A percentile compares a stretch with the other conserved stretches of the same genome.
These are phyloP conservation scores for Ophiosphaerella herpotricha DNA, from an alignment of 2,329 filamentous ascomycete species.

Conservation along the genomic window DNA sequence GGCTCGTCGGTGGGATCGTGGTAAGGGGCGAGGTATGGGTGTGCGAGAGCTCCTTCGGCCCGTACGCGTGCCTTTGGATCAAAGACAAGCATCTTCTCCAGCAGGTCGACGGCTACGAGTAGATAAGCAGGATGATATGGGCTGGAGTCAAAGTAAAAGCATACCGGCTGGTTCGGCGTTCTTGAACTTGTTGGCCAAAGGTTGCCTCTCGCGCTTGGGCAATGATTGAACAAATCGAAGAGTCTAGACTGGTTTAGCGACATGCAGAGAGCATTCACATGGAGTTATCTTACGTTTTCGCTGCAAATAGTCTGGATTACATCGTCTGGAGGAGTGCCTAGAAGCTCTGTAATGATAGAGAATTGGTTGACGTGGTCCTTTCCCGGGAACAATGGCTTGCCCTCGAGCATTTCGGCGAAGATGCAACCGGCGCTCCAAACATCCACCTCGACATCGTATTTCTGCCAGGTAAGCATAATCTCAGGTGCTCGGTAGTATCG, in stretches of 20 bases:
- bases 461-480: constrained; percentile 99
- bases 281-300: constrained; percentile 73
- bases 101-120: constrained; percentile 77
- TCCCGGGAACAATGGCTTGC: constrained; percentile 95
- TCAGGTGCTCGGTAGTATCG: constrained; percentile 98
- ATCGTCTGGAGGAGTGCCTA: constrained; percentile 95
- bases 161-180: constrained; percentile 85
- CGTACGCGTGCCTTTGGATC: constrained; percentile 96
- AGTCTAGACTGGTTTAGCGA: constrained; percentile 62
- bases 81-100: constrained; percentile 97
- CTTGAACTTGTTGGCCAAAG: constrained; percentile 87
- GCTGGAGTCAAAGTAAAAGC: constrained; percentile 26
- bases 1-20: constrained; percentile 98
- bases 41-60: constrained; percentile 80
- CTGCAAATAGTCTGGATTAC: constrained; percentile 98
- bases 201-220: constrained; percentile 89
- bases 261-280: background rate
- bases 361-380: constrained; percentile 99
- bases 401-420: constrained; percentile 76
- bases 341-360: constrained; percentile 96
- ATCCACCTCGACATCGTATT: constrained; percentile 98
- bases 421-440: constrained; percentile 88
- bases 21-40: constrained; percentile 94
- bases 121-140: constrained; percentile 3
- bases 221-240: constrained; percentile 96